phyloP scores from a whole-genome alignment of 1,284 basidiomycete species.

The Ustilago shanxiensis region DNA sequence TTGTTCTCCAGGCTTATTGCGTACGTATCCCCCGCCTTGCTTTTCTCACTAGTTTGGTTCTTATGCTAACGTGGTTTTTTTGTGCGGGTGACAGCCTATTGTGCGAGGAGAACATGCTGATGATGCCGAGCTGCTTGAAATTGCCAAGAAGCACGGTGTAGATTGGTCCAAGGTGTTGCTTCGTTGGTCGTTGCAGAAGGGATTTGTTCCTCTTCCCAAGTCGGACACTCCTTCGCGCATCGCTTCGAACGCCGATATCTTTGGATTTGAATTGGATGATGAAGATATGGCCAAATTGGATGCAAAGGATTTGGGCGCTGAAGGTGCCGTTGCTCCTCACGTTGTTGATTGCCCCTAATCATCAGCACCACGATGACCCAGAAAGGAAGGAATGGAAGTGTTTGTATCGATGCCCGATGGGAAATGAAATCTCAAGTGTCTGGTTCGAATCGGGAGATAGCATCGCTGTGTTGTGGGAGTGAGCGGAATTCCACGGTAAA shows the following conservation, averaged over 20 bases:
- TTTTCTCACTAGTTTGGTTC: neutral
- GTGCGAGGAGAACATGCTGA: constrained; percentile 40
- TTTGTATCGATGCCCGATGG: too few species aligned
- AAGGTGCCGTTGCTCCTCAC: constrained; percentile 47
- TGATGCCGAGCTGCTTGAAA: constrained; percentile 31
- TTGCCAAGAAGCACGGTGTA: constrained; percentile 46
- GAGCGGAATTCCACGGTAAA: too few species aligned
- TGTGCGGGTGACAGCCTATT: constrained; percentile 17
- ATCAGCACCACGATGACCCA: neutral
- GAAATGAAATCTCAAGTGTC: neutral
- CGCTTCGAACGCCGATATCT: constrained; percentile 50
- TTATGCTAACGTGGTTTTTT: neutral
- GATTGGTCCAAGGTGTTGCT: constrained; percentile 50
- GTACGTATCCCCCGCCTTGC: neutral
- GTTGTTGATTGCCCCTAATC: constrained; percentile 22
- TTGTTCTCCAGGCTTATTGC: constrained; percentile 51
- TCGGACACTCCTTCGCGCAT: constrained; percentile 53
- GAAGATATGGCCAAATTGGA: constrained; percentile 46
- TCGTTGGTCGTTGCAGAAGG: constrained; percentile 49
- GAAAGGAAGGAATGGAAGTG: too few species aligned
- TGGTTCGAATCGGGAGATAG: too few species aligned
- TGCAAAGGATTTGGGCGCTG: constrained; percentile 37
- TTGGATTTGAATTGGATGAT: constrained; percentile 43
- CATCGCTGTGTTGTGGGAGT: too few species aligned
- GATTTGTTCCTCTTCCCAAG: constrained; percentile 54